phyloP scores from a whole-genome alignment of 768 basidiomycete genomes.

The Leccinum sublutescens region DNA sequence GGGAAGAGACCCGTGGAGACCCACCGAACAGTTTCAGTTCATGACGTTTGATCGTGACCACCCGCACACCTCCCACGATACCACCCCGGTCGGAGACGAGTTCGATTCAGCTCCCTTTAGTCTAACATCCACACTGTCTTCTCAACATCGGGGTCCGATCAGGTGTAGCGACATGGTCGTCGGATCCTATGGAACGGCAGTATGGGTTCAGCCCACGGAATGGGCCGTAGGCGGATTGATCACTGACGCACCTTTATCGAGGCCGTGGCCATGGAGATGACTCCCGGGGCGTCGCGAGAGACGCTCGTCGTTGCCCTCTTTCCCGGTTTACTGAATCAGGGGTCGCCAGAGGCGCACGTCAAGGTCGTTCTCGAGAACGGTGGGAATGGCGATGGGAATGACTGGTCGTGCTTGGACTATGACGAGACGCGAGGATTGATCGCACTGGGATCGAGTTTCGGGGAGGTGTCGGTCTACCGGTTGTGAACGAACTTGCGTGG shows the following conservation, averaged over 20 bases:
- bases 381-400: background rate
- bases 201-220: slow-evolving; percentile 61
- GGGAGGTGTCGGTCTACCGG: slow-evolving; percentile 40
- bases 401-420: slow-evolving; percentile 61
- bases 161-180: slow-evolving; percentile 54
- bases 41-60: slow-evolving; percentile 36
- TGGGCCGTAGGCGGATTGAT: slow-evolving; percentile 40
- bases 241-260: slow-evolving; percentile 17
- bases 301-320: slow-evolving; percentile 48
- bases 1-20: slow-evolving; percentile 60
- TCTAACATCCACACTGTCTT: slow-evolving; percentile 36
- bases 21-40: slow-evolving; percentile 48
- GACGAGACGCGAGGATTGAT: slow-evolving; percentile 56
- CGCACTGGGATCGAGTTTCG: slow-evolving; percentile 50
- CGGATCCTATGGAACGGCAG: slow-evolving; percentile 54
- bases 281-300: slow-evolving; percentile 30
- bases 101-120: slow-evolving; percentile 50
- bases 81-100: slow-evolving; percentile 14
- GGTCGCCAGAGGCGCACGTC: slow-evolving; percentile 23
- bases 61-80: slow-evolving; percentile 1
- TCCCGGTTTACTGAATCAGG: slow-evolving; percentile 38
- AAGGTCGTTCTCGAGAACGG: slow-evolving; percentile 35
- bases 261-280: slow-evolving; percentile 14
- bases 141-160: slow-evolving; percentile 45
- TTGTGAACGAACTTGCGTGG: slow-evolving; percentile 13